Base-by-base conservation (phyloP, 768 basidiomycete genomes). In the Xanthoconium stramineum region DNA sequence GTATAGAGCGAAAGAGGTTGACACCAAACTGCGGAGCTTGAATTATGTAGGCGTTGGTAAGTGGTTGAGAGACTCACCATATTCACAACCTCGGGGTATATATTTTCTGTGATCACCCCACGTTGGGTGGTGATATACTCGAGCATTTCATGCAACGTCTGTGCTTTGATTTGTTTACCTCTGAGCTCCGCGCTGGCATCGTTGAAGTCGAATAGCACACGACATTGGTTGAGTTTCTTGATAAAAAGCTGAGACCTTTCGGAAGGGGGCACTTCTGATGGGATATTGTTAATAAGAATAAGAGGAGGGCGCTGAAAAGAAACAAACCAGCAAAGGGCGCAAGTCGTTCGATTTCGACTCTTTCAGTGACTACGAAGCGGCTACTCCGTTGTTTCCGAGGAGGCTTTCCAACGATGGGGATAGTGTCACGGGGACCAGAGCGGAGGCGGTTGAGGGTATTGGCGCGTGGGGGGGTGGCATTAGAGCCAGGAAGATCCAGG, bases 1-100 rank as follows among this genome's bases (percentile, higher is more conserved):
- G 97, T 83, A 99, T 98, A 68, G 97, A 94, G 61, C 97, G 91
- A 81, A 99, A 99, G 63, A 99, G 88, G 76, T 99, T 99, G 69
- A 89, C 87, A 48, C 92, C 89, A 80, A 98, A 99, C 96, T 98
- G 71, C 9, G 39, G 32, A 60, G 45, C 19, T 12, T 61, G 47
- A 58, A 65, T 53, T 56, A 38, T 15, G 43, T 14, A 6, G 52
- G 46, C 2, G 14, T 14, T 36, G 50, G 43, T 29, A 24, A 40
- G 49, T 24, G 30, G 32, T n/a, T 5, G 38, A 37, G 43, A 57
- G 50, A 50, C 91, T 61, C 61, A 93, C 96, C 97, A 98, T 99
- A 74, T 86, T 88, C 61, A 98, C 91, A 58, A 99, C 96, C 80
- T 98, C 97, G 53, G 97, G 97, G 84, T 99, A 99, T 84, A 98